These are phyloP conservation scores for Saccharum hybrid DNA, from an alignment of 202 grass and related monocot species.

Conservation along the genomic window DNA sequence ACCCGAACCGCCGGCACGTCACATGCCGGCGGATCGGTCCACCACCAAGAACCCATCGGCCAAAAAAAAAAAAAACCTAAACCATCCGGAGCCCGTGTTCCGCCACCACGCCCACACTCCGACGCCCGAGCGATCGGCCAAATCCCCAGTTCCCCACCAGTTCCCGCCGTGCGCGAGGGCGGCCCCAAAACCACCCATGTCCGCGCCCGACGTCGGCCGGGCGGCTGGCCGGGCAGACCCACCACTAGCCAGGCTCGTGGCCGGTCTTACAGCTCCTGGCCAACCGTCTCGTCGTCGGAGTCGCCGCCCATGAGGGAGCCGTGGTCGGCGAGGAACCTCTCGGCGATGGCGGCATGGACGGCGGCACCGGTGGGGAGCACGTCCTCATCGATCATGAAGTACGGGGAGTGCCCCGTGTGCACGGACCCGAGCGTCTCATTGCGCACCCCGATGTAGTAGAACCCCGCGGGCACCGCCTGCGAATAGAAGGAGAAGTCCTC, in stretches of 20 bases:
- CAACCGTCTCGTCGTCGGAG: not conserved
- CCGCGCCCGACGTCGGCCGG: not conserved
- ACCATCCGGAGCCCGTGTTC: not conserved
- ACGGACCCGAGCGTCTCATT: conserved; percentile 81
- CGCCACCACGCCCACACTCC: not conserved
- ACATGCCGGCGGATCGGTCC: not conserved
- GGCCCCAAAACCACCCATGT: too few species aligned
- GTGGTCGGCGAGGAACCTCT: conserved; percentile 71
- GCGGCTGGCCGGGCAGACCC: not conserved
- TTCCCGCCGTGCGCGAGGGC: not conserved
- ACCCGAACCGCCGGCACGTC: not conserved
- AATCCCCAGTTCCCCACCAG: not conserved
- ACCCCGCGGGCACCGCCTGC: conserved; percentile 67
- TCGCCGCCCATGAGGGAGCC: not conserved
- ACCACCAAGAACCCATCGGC: not conserved
- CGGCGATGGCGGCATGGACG: conserved; percentile 82
- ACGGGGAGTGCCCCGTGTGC: conserved; percentile 66
- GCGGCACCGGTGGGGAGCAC: conserved; percentile 84
- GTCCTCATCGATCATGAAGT: conserved; percentile 96
- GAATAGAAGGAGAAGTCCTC: conserved; percentile 99
- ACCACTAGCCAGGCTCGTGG: not conserved
- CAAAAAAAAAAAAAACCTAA: too few species aligned
- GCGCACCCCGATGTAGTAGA: conserved; percentile 90
- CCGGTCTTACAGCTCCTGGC: not conserved
- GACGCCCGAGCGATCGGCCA: not conserved